Base-by-base conservation (phyloP, 2,329 filamentous ascomycete genomes). In the Fusarium sp. region DNA sequence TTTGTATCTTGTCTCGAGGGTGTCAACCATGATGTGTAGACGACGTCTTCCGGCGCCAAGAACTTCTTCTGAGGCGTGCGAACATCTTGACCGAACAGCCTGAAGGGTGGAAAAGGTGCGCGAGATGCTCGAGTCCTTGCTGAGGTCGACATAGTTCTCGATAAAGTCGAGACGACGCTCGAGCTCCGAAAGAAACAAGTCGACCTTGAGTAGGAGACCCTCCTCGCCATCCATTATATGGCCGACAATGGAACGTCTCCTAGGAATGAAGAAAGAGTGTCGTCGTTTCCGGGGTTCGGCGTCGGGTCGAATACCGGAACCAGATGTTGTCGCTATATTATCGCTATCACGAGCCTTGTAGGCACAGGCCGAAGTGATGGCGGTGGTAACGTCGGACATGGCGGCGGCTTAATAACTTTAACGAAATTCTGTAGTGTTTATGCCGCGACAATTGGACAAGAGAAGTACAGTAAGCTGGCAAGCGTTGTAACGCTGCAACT, bases 11-110 rank as follows among this genome's bases (percentile, higher is more conserved):
- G 87, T 87, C 79, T 99, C 96, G 16, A 99, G 84, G 1, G 94
- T 97, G 75, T 98, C 95, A 34, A 99, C 94, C 83, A 98, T 91
- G 62, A 98, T 89, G 70, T 93, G 92, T 64, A 97, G 90, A 65
- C 94, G 88, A 70, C 93, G 89, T 55, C 93, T 91, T 24, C 96
- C 94, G 40, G 92, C 93, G 60, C 94, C 96, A 72, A 98, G 89
- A 48, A 98, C 88, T 77, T 96, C 95, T 67, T 94, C 95, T 1
- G 94, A 97, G 22, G 95, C 94, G 70, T 94, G 90, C 41, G 93
- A 94, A 80, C 96, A 99, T 74, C 94, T 90, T 71, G 94, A 91
- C 66, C 94, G 90, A 27, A 99, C 94, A 10, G 93, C 90, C 76
- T 95, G 91, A 3, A 99, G 84, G 0, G 94, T 97, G 18, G 90